phyloP scores from a whole-genome alignment of 805 yeast genomes.

The Scheffersomyces stipitis region DNA sequence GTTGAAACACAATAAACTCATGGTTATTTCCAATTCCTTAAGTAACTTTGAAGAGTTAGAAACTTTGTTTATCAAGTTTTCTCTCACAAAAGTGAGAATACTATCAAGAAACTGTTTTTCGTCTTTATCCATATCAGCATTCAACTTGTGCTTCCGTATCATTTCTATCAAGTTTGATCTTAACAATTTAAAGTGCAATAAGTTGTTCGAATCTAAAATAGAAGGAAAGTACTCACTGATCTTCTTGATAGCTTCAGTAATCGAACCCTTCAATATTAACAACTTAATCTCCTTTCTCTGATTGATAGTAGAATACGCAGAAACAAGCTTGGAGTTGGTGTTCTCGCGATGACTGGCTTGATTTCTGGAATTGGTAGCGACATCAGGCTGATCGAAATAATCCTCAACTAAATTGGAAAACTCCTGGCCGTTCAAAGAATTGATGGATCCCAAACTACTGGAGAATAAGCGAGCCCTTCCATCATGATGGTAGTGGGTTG shows the following conservation, averaged over 20 bases:
- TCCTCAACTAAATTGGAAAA: constrained; percentile 10
- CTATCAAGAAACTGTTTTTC: constrained; percentile 52
- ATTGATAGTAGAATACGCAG: constrained; percentile 51
- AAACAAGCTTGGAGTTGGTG: constrained; percentile 11
- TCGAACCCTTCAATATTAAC: constrained; percentile 57
- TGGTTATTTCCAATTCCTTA: constrained; percentile 74
- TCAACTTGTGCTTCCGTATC: constrained; percentile 53
- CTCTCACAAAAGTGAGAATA: constrained; percentile 59
- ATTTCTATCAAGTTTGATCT: constrained; percentile 77
- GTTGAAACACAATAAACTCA: constrained; percentile 71
- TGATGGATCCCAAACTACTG: constrained; percentile 8
- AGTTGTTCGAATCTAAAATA: constrained; percentile 60
- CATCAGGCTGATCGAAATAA: constrained; percentile 3
- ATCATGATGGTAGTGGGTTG: neutral
- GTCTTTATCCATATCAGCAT: constrained; percentile 19
- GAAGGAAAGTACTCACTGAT: constrained; percentile 64
- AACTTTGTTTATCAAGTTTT: constrained; percentile 61
- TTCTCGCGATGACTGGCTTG: neutral
- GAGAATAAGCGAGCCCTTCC: constrained; percentile 2
- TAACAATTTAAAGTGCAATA: constrained; percentile 69
- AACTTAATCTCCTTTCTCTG: constrained; percentile 54
- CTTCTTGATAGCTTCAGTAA: constrained; percentile 55
- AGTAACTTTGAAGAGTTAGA: constrained; percentile 58
- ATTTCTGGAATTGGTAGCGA: neutral
- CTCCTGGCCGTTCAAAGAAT: constrained; percentile 11